Evolutionary conservation across 1,284 basidiomycete genomes (phyloP).

Genomic region (Golubevia sp.): DNA sequence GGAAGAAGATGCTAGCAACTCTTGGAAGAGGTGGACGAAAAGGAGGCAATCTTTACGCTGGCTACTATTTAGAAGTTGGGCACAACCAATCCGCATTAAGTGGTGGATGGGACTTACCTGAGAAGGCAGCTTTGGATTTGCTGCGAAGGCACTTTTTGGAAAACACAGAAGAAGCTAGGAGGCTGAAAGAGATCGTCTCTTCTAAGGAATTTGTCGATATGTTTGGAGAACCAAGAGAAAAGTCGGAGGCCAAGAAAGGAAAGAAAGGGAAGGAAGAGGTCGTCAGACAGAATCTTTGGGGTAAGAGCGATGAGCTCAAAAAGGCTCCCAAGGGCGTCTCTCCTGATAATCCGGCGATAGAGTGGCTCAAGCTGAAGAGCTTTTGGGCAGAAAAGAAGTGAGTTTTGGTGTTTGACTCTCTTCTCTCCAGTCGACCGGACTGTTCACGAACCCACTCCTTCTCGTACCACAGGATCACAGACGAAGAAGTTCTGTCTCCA

Average conservation of each 20-base stretch:
- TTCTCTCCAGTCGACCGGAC: no score
- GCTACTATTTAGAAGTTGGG: conserved; percentile 2
- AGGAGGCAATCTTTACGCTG: not conserved
- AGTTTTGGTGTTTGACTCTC: no score
- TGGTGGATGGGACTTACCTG: conserved; percentile 5
- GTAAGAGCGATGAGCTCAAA: conserved; percentile 89
- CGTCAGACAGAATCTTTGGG: conserved; percentile 83
- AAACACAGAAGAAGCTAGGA: not conserved
- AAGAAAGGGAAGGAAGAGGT: conserved; percentile 73
- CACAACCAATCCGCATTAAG: not conserved
- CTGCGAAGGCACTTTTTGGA: conserved; percentile 9
- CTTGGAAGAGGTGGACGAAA: conserved; percentile 5
- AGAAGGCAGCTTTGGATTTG: not conserved
- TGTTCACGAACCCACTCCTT: no score
- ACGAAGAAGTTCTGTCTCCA: no score
- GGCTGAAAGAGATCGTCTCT: conserved; percentile 2
- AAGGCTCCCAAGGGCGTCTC: conserved; percentile 83
- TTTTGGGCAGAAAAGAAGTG: no score
- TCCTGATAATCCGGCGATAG: no score
- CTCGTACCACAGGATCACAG: no score
- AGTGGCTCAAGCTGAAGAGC: no score
- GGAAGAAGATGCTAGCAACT: conserved; percentile 6
- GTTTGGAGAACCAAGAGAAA: conserved; percentile 3
- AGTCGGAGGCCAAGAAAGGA: not conserved
- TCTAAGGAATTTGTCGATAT: conserved; percentile 6